phyloP scores from a whole-genome alignment of 345 rosid species.

The Kandelia obovata region DNA sequence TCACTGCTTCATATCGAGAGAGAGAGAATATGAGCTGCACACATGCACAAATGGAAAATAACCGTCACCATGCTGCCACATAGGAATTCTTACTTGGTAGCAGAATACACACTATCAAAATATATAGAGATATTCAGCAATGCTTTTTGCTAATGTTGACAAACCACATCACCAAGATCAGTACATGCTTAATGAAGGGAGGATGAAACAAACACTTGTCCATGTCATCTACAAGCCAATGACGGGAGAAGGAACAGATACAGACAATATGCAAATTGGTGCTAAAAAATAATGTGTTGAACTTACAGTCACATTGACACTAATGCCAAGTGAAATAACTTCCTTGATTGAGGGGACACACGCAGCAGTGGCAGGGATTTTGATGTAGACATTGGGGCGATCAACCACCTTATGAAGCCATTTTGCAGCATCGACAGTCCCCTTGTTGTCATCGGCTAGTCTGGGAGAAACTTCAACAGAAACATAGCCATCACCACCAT shows the following conservation, averaged over 20 bases:
- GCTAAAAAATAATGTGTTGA: background rate
- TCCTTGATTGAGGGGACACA: constrained; percentile 91
- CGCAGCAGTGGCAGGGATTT: constrained; percentile 93
- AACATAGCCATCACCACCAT: constrained; percentile 91
- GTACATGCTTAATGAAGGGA: background rate
- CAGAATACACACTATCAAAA: background rate
- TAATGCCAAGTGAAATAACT: constrained; percentile 79
- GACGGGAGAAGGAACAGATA: too few relatives aligned
- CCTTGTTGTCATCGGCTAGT: constrained; percentile 85
- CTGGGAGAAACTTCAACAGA: constrained; percentile 97
- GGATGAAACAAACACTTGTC: background rate
- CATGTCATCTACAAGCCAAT: too few relatives aligned
- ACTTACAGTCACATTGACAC: constrained; percentile 95
- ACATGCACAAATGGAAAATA: constrained; percentile 11
- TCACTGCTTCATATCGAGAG: constrained; percentile 85
- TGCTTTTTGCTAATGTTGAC: background rate
- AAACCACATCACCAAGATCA: background rate
- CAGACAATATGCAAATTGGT: too few relatives aligned
- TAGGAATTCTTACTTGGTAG: background rate
- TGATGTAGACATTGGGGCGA: constrained; percentile 86
- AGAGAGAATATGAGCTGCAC: constrained; percentile 91
- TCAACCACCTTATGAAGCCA: constrained; percentile 80
- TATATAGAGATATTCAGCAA: background rate
- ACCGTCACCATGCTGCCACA: constrained; percentile 6
- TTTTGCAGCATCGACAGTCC: constrained; percentile 88